Evolutionary conservation across 441 rosid species (phyloP).

Genomic region (Eutrema salsugineum): DNA sequence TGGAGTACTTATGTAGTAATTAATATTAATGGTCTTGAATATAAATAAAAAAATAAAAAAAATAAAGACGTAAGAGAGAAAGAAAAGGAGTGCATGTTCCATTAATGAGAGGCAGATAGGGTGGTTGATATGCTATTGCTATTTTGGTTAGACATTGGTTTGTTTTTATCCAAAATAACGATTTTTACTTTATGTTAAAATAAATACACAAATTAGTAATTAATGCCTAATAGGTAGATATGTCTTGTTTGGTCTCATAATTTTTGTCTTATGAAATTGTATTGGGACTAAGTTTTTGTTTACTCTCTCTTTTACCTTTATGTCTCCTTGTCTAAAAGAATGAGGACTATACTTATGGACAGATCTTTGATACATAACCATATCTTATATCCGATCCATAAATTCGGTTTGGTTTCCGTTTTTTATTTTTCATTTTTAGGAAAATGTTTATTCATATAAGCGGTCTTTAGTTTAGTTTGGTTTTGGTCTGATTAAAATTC

Average conservation of each 20-base stretch:
- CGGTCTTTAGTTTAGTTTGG: neutral
- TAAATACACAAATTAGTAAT: neutral
- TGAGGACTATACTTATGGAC: neutral
- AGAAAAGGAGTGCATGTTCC: constrained; percentile 14
- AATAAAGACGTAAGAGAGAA: neutral
- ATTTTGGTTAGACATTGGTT: constrained; percentile 22
- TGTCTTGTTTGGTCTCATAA: constrained; percentile 11
- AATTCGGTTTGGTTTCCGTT: neutral
- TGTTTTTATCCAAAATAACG: constrained; percentile 22
- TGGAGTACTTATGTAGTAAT: constrained; percentile 12
- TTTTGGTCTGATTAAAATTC: neutral
- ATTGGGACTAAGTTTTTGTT: neutral
- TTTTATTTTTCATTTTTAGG: neutral
- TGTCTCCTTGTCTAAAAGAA: constrained; percentile 5
- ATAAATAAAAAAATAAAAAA: neutral
- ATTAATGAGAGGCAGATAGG: constrained; percentile 34
- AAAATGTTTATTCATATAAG: neutral
- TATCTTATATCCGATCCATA: neutral
- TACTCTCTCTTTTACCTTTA: constrained; percentile 1
- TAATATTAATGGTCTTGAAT: neutral
- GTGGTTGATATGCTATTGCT: constrained; percentile 27
- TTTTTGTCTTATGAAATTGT: neutral
- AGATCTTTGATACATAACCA: neutral
- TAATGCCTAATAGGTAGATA: neutral
- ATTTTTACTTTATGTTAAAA: neutral